Conservation (phyloP, 2,329 filamentous ascomycete species). For the Aspergillus sp. region DNA sequence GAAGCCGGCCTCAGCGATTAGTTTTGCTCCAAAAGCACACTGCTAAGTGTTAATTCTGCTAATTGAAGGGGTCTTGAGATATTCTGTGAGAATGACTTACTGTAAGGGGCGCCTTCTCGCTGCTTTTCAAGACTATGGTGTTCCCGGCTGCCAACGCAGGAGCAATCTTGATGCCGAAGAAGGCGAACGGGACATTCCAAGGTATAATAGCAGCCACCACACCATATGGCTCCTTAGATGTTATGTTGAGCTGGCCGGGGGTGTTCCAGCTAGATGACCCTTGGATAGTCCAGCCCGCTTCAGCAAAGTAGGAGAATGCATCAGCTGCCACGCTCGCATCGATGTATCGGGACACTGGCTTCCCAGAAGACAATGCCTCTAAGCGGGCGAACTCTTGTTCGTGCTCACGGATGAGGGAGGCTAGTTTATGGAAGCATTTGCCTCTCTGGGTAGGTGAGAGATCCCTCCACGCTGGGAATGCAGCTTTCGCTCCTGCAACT, state of each 20-base stretch:
- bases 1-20: slow-evolving; percentile 46
- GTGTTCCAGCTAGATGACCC: slow-evolving; percentile 36
- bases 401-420: slow-evolving; percentile 32
- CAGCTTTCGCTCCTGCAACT: slow-evolving; percentile 40
- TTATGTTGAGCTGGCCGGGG: slow-evolving; percentile 30
- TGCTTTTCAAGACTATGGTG: slow-evolving; percentile 63
- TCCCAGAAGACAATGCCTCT: slow-evolving; percentile 41
- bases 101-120: slow-evolving; percentile 64
- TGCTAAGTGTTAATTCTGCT: slow-evolving; percentile 9
- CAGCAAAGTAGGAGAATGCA: slow-evolving; percentile 31
- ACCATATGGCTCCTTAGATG: slow-evolving; percentile 55
- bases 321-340: slow-evolving; percentile 26
- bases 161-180: slow-evolving; percentile 57
- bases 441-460: slow-evolving; percentile 37
- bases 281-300: slow-evolving; percentile 31
- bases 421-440: slow-evolving; percentile 36
- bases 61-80: neutral
- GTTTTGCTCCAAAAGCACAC: slow-evolving; percentile 39
- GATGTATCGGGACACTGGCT: slow-evolving; percentile 33
- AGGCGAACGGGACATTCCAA: slow-evolving; percentile 56
- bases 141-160: slow-evolving; percentile 64
- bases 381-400: slow-evolving; percentile 35
- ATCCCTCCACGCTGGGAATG: slow-evolving; percentile 42
- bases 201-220: slow-evolving; percentile 62
- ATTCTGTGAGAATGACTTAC: slow-evolving; percentile 34